Evolutionary conservation across 2,329 filamentous ascomycete species (phyloP).

Genomic region (Phaeosphaeriaceae sp.): DNA sequence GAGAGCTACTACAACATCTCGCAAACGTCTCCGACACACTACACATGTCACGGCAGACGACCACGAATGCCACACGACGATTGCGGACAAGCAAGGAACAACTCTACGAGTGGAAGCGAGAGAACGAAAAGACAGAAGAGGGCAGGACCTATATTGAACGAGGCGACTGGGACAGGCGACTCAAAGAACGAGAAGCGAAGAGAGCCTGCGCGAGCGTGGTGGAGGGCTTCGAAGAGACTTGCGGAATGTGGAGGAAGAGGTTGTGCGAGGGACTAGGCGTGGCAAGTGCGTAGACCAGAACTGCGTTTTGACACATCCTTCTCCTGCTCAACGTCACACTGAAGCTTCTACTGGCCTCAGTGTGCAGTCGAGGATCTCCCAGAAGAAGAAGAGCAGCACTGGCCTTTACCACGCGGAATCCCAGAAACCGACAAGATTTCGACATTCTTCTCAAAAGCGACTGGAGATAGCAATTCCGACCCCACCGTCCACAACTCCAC

Average conservation of each 20-base stretch:
- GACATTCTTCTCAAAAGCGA: background rate
- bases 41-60: constrained; percentile 92
- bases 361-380: background rate
- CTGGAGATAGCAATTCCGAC: constrained; percentile 8
- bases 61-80: constrained; percentile 79
- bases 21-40: constrained; percentile 89
- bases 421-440: background rate
- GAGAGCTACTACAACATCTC: constrained; percentile 78
- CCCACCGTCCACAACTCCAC: constrained; percentile 15
- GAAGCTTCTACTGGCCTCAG: background rate
- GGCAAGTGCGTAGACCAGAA: constrained; percentile 41
- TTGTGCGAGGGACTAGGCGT: constrained; percentile 61
- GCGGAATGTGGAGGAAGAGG: constrained; percentile 81
- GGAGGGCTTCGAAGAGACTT: constrained; percentile 90
- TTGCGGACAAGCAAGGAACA: constrained; percentile 84
- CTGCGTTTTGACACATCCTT: background rate
- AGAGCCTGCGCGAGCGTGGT: constrained; percentile 87
- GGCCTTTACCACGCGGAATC: constrained; percentile 1
- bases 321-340: background rate
- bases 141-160: constrained; percentile 81
- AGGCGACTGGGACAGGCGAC: constrained; percentile 82
- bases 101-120: constrained; percentile 82
- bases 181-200: constrained; percentile 81
- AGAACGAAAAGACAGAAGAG: constrained; percentile 83
- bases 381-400: background rate